Evolutionary conservation across 306 rosid genomes (phyloP).

Genomic region (Pueraria montana): DNA sequence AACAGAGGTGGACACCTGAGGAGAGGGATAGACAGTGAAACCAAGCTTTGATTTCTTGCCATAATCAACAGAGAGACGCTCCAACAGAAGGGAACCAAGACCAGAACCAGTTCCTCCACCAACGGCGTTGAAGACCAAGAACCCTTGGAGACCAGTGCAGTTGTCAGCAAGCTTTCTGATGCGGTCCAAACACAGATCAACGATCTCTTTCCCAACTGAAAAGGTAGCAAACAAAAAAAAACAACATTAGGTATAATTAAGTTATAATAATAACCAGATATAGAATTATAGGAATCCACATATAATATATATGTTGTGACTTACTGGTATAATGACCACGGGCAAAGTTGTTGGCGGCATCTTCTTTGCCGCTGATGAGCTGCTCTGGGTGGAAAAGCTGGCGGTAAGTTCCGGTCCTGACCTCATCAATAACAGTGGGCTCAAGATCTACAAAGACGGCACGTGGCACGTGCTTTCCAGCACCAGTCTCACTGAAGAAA

Average conservation of each 20-base stretch:
- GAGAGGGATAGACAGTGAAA: conserved; percentile 93
- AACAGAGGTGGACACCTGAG: conserved; percentile 95
- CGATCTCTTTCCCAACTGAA: conserved; percentile 92
- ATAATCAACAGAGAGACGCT: conserved; percentile 90
- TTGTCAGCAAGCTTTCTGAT: conserved; percentile 93
- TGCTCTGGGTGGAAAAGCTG: conserved; percentile 97
- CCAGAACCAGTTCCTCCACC: conserved; percentile 99
- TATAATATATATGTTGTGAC: background rate
- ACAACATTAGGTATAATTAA: background rate
- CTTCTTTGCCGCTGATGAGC: conserved; percentile 93
- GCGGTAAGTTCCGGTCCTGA: conserved; percentile 89
- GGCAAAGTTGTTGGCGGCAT: conserved; percentile 98
- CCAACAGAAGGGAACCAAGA: conserved; percentile 88
- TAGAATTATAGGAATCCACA: background rate
- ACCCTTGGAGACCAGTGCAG: conserved; percentile 96
- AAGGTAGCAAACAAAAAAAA: background rate
- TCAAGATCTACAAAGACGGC: conserved; percentile 92
- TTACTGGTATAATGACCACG: conserved; percentile 95
- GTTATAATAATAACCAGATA: background rate
- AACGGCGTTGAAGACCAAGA: conserved; percentile 90
- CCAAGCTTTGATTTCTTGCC: conserved; percentile 96
- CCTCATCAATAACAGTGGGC: conserved; percentile 94
- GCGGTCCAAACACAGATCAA: conserved; percentile 93
- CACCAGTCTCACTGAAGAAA: conserved; percentile 94
- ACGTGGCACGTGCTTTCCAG: conserved; percentile 89